phyloP scores from a whole-genome alignment of 352 stramenopile genomes.

The Phytopythium helicoides region DNA sequence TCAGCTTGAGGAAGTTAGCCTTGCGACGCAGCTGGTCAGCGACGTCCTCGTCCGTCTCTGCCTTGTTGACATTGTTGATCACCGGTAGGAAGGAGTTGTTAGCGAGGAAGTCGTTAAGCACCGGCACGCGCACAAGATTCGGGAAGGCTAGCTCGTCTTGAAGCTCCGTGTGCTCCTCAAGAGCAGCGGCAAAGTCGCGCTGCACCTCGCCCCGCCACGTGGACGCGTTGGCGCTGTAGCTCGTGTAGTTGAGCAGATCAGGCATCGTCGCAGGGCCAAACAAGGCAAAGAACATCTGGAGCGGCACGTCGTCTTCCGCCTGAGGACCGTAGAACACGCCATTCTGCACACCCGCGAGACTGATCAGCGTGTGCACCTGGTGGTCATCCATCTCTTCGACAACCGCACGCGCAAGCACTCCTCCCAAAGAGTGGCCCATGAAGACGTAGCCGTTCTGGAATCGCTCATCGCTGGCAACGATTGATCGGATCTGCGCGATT shows the following conservation, averaged over 20 bases:
- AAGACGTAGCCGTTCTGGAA: no score
- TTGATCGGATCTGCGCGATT: constrained; percentile 40
- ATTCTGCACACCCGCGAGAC: no score
- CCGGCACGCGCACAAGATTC: constrained; percentile 35
- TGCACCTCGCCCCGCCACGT: constrained; percentile 23
- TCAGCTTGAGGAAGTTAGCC: constrained; percentile 36
- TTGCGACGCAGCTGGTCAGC: constrained; percentile 27
- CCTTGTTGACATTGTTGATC: no score
- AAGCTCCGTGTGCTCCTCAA: constrained; percentile 24
- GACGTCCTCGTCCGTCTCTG: constrained; percentile 14
- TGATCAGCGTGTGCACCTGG: no score
- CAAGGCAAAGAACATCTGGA: constrained; percentile 27
- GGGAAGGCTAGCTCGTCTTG: constrained; percentile 35
- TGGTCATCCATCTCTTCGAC: no score
- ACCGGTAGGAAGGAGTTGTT: constrained; percentile 20
- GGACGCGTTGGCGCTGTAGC: constrained; percentile 3
- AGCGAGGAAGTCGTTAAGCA: constrained; percentile 17
- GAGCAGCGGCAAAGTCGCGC: constrained; percentile 21
- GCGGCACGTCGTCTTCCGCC: constrained; percentile 26
- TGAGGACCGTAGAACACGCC: no score
- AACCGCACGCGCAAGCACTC: no score
- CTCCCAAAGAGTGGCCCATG: no score
- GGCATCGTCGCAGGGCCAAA: constrained; percentile 27
- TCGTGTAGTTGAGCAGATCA: constrained; percentile 30
- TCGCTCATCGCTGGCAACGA: constrained; percentile 24